Conservation (phyloP, 2,329 filamentous ascomycete species). For the Microcera coccophila region DNA sequence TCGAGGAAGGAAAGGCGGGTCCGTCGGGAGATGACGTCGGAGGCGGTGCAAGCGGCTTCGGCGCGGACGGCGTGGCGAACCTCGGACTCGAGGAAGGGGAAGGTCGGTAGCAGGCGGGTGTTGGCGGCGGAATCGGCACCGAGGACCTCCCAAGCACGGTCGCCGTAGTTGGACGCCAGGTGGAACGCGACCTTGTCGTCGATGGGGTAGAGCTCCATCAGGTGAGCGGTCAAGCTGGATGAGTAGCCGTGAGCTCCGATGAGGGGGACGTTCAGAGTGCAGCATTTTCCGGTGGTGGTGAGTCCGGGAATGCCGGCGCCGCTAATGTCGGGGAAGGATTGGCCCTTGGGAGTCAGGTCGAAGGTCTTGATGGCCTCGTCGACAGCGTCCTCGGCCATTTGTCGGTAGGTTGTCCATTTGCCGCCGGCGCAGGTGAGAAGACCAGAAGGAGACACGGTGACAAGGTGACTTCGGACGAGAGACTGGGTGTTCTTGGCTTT, state of each 20-base stretch:
- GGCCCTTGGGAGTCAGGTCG: conserved; percentile 49
- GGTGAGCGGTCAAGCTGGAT: conserved; percentile 30
- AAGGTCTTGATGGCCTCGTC: conserved; percentile 71
- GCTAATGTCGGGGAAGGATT: conserved; percentile 60
- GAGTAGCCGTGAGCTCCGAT: conserved; percentile 71
- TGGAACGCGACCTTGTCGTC: conserved; percentile 40
- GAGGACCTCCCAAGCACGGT: conserved; percentile 68
- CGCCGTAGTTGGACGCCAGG: conserved; percentile 41
- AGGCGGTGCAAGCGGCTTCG: conserved; percentile 69
- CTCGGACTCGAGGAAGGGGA: conserved; percentile 72
- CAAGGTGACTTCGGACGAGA: conserved; percentile 76
- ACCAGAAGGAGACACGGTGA: conserved; percentile 70
- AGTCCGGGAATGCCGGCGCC: conserved; percentile 50
- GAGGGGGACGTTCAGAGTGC: conserved; percentile 69
- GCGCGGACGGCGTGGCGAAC: conserved; percentile 67
- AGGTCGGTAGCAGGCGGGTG: conserved; percentile 58
- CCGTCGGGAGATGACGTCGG: conserved; percentile 66
- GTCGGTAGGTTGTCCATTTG: conserved; percentile 86
- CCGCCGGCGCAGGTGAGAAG: conserved; percentile 77
- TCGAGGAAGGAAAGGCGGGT: conserved; percentile 74
- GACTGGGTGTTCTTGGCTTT: conserved; percentile 79
- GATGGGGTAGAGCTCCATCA: conserved; percentile 36
- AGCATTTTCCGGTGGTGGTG: conserved; percentile 65
- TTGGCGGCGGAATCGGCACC: conserved; percentile 50
- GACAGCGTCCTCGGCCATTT: conserved; percentile 84